A percentile compares a stretch with the other conserved stretches of the same genome.
Evolutionary conservation across 2,329 filamentous ascomycete genomes (phyloP).

Genomic region (Didymella glomerata): DNA sequence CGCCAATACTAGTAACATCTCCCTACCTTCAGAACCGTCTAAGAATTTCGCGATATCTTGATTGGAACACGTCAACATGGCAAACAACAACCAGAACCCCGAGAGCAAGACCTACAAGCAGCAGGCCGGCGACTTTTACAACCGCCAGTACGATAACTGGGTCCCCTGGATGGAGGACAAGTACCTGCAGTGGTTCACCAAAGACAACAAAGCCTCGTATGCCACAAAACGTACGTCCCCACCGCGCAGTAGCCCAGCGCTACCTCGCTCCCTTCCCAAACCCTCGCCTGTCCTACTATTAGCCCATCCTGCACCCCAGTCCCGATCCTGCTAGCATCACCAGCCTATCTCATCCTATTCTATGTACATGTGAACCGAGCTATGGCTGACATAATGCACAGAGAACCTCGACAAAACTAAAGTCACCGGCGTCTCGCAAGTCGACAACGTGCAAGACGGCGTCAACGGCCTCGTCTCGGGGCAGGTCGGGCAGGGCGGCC

Average conservation of each 20-base stretch:
- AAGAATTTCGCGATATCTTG: background rate
- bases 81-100: conserved; percentile 10
- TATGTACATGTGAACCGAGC: no score
- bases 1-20: background rate
- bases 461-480: conserved; percentile 69
- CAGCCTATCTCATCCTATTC: no score
- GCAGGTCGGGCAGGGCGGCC: conserved; percentile 73
- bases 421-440: conserved; percentile 70
- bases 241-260: background rate
- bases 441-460: conserved; percentile 74
- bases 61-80: conserved; percentile 6
- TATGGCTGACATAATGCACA: conserved; percentile 39
- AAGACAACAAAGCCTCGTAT: conserved; percentile 79
- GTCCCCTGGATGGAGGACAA: conserved; percentile 79
- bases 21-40: background rate
- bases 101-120: conserved; percentile 43
- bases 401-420: conserved; percentile 75
- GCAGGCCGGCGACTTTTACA: conserved; percentile 64
- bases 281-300: no score
- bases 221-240: conserved; percentile 68
- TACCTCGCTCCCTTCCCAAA: no score
- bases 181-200: conserved; percentile 76
- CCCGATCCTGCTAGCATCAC: no score
- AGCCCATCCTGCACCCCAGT: no score
- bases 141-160: conserved; percentile 77